Percentiles rank a stretch among this genome's conserved stretches.
phyloP scores from a whole-genome alignment of 2,329 filamentous ascomycete species.

The Clonostachys solani region DNA sequence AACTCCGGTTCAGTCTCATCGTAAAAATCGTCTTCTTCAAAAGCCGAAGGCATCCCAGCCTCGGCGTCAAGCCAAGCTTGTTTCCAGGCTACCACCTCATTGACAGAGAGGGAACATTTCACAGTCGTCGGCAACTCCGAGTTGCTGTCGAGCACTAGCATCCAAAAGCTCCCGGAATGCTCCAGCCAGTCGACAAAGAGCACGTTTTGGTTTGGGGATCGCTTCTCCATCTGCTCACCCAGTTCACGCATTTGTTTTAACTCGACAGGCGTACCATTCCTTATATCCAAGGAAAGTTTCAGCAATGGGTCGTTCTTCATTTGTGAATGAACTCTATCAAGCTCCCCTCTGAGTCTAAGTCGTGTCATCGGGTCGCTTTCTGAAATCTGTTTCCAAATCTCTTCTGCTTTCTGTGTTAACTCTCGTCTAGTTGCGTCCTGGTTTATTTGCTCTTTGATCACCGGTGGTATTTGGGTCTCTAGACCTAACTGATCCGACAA shows the following conservation, averaged over 20 bases:
- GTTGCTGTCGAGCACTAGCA: neutral
- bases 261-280: neutral
- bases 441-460: neutral
- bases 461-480: neutral
- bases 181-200: neutral
- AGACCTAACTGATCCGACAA: neutral
- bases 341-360: neutral
- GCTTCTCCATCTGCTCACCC: neutral
- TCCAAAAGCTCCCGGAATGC: neutral
- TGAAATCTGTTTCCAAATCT: neutral
- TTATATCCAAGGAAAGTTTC: neutral
- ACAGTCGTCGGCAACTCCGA: neutral
- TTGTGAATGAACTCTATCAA: neutral
- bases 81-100: neutral
- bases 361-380: neutral
- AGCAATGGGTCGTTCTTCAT: neutral
- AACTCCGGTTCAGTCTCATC: neutral
- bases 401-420: neutral
- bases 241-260: neutral
- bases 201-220: neutral
- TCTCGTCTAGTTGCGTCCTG: neutral
- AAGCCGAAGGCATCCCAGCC: neutral
- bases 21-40: neutral
- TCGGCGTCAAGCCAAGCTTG: constrained; percentile 1
- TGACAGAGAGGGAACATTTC: neutral